Percentiles rank a stretch among this genome's conserved stretches.
These are phyloP conservation scores for Adansonia digitata DNA, from an alignment of 345 rosid species.

Conservation along the genomic window DNA sequence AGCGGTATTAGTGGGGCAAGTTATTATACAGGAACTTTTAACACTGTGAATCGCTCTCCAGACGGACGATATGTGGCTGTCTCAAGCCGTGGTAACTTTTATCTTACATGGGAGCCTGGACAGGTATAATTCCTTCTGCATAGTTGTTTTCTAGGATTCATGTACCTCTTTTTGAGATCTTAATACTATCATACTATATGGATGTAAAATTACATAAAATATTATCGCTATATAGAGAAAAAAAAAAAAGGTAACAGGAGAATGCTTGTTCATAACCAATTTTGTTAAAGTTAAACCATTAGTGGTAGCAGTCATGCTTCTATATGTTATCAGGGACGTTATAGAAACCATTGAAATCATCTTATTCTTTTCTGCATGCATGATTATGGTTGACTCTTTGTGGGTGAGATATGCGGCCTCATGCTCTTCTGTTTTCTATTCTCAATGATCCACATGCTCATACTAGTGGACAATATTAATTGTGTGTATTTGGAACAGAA, in stretches of 20 bases:
- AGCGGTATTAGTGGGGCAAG: constrained; percentile 99
- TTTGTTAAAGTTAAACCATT: background rate
- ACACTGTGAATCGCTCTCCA: constrained; percentile 89
- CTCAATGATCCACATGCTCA: background rate
- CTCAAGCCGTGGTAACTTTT: constrained; percentile 97
- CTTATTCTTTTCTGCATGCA: background rate
- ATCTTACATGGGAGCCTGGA: constrained; percentile 95
- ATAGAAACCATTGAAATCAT: background rate
- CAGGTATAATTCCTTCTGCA: constrained; percentile 46
- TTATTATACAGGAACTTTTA: constrained; percentile 91
- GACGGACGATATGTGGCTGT: constrained; percentile 93
- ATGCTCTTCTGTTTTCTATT: background rate
- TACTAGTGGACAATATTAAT: background rate
- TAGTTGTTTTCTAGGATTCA: background rate
- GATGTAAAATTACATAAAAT: background rate
- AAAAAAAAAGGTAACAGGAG: background rate
- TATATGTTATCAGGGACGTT: background rate
- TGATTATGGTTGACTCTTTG: background rate
- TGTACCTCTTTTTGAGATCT: background rate
- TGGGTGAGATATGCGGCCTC: background rate
- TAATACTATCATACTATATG: background rate
- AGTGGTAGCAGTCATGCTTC: background rate
- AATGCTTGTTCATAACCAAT: background rate
- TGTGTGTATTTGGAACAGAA: background rate
- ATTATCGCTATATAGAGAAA: background rate